Evolutionary conservation across 2,329 filamentous ascomycete genomes (phyloP), one percentile per base, ranked within the genome.

Genomic region (Colletotrichum musae): DNA sequence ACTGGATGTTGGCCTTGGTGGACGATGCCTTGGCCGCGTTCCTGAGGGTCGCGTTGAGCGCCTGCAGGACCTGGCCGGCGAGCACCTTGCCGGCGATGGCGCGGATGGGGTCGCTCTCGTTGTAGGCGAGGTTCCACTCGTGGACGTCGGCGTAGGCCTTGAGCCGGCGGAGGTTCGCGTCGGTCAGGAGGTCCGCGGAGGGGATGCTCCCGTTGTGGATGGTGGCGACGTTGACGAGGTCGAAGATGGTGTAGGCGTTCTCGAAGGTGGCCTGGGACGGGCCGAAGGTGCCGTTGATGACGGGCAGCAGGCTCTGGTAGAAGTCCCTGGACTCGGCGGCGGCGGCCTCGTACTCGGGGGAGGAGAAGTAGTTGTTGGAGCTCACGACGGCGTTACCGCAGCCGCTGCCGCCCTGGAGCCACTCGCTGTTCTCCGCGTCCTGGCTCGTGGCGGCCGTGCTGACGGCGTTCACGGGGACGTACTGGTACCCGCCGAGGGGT

Each of bases 61-160:
- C 81, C 68, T 82, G 78, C 52, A 90, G 72, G 70, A 90, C 80
- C 77, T 89, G 84, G 51, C 83, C 87, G 2, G 87, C 88, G 3
- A 91, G 83, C 26, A 89, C 87, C 65, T 85, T 80, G 71, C 88
- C 89, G 3, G 86, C 83, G 72, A 91, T 85, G 73, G 89, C 86
- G 61, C 88, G 87, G 73, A 87, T 84, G 52, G 87, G 83, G 75
- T 95, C 93, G 81, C 90, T 92, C 72, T 83, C 81, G 82, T 97
- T 95, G 88, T 92, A 97, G 61, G 93, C 93, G 15, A 96, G 89
- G 75, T 91, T 92, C 85, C 88, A 97, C 80, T 98, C 93, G 79
- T 96, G 93, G 68, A 84, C 83, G 77, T 95, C 90, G 73, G 95
- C 94, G 39, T 96, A 89, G n/a, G 87, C 87, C 74, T 88, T 86